phyloP scores from a whole-genome alignment of 441 rosid genomes.

The Jatropha podagrica region DNA sequence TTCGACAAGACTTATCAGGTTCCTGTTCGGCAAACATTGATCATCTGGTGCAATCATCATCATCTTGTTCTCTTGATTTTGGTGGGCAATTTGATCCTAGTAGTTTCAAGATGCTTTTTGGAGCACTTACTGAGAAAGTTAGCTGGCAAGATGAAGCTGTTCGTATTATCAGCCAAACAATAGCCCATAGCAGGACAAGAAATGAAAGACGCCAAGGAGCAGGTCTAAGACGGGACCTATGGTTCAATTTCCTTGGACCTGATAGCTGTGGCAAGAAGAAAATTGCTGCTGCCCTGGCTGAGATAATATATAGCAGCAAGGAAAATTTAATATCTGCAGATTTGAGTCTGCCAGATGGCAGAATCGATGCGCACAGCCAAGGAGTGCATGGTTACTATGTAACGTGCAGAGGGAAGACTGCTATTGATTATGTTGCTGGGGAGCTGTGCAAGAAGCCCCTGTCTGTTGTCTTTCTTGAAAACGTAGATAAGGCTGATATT shows the following conservation, averaged over 20 bases:
- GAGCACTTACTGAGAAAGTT: constrained; percentile 48
- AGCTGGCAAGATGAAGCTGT: constrained; percentile 68
- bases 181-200: constrained; percentile 32
- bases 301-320: constrained; percentile 52
- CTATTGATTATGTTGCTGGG: constrained; percentile 61
- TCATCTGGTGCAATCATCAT: constrained; percentile 37
- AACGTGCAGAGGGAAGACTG: constrained; percentile 64
- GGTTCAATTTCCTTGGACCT: constrained; percentile 74
- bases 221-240: constrained; percentile 52
- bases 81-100: constrained; percentile 31
- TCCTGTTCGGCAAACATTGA: constrained; percentile 26
- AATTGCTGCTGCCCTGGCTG: constrained; percentile 66
- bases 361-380: neutral
- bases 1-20: constrained; percentile 25
- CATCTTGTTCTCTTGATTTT: constrained; percentile 44
- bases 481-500: constrained; percentile 69
- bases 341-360: constrained; percentile 43
- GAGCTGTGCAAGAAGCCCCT: constrained; percentile 64
- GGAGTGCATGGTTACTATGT: constrained; percentile 23
- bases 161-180: constrained; percentile 35
- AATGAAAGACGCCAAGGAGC: constrained; percentile 22
- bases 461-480: constrained; percentile 78
- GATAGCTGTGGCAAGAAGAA: constrained; percentile 56
- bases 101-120: constrained; percentile 52
- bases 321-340: constrained; percentile 60